These are phyloP conservation scores for Nemania diffusa DNA, from an alignment of 2,329 filamentous ascomycete species.

Conservation along the genomic window DNA sequence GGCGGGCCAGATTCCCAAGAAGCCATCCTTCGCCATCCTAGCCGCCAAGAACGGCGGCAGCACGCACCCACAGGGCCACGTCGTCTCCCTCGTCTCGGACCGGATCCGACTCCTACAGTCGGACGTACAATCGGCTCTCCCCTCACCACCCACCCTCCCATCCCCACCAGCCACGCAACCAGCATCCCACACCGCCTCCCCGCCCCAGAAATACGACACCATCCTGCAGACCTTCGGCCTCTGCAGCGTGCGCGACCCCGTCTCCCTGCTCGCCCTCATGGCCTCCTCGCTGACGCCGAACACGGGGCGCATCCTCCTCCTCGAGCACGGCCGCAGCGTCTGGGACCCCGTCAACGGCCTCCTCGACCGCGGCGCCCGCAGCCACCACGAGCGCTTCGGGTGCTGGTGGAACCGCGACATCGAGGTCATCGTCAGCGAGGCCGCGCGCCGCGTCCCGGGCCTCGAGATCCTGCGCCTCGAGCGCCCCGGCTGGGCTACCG, in stretches of 20 bases:
- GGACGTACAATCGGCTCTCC: conserved; percentile 60
- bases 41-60: conserved; percentile 26
- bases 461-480: conserved; percentile 66
- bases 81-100: conserved; percentile 52
- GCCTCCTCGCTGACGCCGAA: conserved; percentile 62
- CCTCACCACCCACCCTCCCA: conserved; percentile 52
- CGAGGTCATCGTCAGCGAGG: conserved; percentile 63
- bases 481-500: conserved; percentile 62
- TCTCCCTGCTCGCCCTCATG: conserved; percentile 63
- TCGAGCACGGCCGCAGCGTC: conserved; percentile 70
- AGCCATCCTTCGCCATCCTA: conserved; percentile 45
- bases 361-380: conserved; percentile 64
- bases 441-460: conserved; percentile 59
- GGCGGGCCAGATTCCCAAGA: conserved; percentile 53
- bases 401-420: conserved; percentile 78
- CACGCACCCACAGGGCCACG: conserved; percentile 20
- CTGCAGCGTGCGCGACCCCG: conserved; percentile 69
- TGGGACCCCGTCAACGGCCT: conserved; percentile 63
- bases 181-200: conserved; percentile 53
- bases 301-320: conserved; percentile 68
- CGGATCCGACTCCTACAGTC: conserved; percentile 60
- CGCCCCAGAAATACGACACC: conserved; percentile 66
- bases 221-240: conserved; percentile 73
- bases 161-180: conserved; percentile 51
- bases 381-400: conserved; percentile 69